Percentiles rank a stretch among this genome's conserved stretches.
phyloP scores from a whole-genome alignment of 2,329 filamentous ascomycete species.

The Colletotrichum sp. region DNA sequence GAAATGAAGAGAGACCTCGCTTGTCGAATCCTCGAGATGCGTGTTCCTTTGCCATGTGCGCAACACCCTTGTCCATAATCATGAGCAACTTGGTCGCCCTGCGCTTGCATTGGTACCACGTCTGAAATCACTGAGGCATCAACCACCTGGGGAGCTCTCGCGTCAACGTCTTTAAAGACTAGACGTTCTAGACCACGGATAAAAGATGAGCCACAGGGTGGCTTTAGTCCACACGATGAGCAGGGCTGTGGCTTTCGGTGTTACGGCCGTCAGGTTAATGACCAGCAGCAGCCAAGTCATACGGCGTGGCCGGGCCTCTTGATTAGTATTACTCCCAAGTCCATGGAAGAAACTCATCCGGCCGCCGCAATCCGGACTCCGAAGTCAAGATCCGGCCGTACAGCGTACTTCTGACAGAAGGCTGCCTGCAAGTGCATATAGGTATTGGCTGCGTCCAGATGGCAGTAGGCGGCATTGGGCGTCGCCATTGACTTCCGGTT shows the following conservation, averaged over 20 bases:
- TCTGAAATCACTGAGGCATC: not conserved
- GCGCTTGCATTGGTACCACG: not conserved
- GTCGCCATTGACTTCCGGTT: not conserved
- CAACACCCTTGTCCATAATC: not conserved
- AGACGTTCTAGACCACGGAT: not conserved
- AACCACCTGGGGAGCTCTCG: not conserved
- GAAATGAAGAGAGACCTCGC: not conserved
- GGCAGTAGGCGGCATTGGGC: not conserved
- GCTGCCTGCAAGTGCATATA: not conserved
- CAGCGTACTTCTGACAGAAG: not conserved
- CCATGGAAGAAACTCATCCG: not conserved
- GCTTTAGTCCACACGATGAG: not conserved
- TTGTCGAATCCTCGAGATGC: not conserved
- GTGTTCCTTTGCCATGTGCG: not conserved
- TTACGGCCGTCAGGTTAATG: not conserved
- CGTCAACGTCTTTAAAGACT: not conserved
- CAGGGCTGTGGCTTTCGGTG: not conserved
- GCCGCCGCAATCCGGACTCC: not conserved
- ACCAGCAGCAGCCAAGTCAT: not conserved
- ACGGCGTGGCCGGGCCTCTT: not conserved
- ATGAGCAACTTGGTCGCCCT: not conserved
- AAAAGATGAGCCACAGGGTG: not conserved
- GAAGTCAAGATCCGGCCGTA: not conserved
- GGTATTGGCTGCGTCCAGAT: not conserved
- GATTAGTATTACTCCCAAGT: not conserved